Base-by-base conservation (phyloP, 2,329 filamentous ascomycete species). In the Falciphora oryzae region DNA sequence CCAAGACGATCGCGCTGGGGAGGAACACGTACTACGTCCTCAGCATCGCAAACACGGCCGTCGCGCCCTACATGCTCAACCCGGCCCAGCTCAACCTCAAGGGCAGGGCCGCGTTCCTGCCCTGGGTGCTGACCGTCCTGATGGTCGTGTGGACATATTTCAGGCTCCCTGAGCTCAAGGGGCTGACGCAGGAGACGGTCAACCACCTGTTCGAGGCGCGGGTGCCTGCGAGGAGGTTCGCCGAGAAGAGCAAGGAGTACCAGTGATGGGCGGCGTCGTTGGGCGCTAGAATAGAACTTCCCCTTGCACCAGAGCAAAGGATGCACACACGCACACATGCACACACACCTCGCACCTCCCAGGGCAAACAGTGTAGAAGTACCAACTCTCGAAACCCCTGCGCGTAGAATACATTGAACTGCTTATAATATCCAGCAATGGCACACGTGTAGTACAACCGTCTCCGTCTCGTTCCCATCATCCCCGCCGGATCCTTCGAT, bases 141-240 rank as follows among this genome's bases (percentile, higher is more conserved):
- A 61, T 60, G 13, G 32, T 63, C 2, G 57, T 64, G 29, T 58
- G 65, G 57, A 59, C 65, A 4, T 61, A 61, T 6, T 66, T 65
- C 58, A 32, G 56, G 6, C 57, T 63, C 5, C 29, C 63, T 8
- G 61, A 66, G 14, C 82, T 83, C 16, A 80, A 79, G 65, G 82
- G 79, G 7, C 77, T 81, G 50, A 83, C 81, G 0, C 81, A 82
- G 62, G 82, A 79, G 56, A 84, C 86, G 73, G 76, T 87, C 2
- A 83, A 86, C 63, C 72, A 81, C 16, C 72, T 87, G 66, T 87
- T 87, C 68, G 80, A 83, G 67, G 71, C 32, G 16, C 8, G 32
- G 5, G 25, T 50, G n/a, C 59, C 59, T 22, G 35, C 32, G 59
- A 50, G n/a, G n/a, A 61, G 22, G 35, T 50, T 61, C n/a, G 8